phyloP scores from a whole-genome alignment of 1,284 basidiomycete species.

The Ceraceosorus guamensis region DNA sequence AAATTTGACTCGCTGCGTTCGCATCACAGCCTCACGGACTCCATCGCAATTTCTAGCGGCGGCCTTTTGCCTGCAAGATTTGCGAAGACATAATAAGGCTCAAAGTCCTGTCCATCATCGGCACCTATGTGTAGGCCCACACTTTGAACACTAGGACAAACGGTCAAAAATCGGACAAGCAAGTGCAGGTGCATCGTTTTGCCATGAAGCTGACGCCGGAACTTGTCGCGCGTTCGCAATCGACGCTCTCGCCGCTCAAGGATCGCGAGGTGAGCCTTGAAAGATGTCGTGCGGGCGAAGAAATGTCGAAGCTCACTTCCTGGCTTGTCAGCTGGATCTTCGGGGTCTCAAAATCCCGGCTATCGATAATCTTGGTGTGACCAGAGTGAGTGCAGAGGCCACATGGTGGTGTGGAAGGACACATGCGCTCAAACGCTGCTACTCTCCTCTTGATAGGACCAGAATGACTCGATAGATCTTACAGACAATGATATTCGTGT shows the following conservation, averaged over 20 bases:
- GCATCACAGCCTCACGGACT: no score
- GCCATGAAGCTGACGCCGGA: conserved; percentile 85
- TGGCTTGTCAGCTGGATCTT: conserved; percentile 6
- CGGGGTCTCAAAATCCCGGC: conserved; percentile 78
- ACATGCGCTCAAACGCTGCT: neutral
- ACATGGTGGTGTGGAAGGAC: neutral
- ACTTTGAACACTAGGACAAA: no score
- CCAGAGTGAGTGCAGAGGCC: conserved; percentile 60
- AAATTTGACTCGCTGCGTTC: no score
- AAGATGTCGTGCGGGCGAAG: neutral
- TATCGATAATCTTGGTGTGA: conserved; percentile 98
- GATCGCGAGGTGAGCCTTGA: conserved; percentile 77
- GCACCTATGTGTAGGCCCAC: no score
- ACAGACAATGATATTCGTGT: conserved; percentile 89
- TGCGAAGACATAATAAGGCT: no score
- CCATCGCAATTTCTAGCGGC: no score
- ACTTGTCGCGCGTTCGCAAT: conserved; percentile 68
- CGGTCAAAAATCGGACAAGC: no score
- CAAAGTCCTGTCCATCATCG: no score
- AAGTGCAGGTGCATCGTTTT: no score
- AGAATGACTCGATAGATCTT: conserved; percentile 87
- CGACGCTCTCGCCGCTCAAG: conserved; percentile 78
- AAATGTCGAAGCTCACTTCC: neutral
- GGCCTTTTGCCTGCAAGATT: no score
- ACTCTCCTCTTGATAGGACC: conserved; percentile 58